Conservation (phyloP, 208 protist genomes). For the Tetramitus jugosus region DNA sequence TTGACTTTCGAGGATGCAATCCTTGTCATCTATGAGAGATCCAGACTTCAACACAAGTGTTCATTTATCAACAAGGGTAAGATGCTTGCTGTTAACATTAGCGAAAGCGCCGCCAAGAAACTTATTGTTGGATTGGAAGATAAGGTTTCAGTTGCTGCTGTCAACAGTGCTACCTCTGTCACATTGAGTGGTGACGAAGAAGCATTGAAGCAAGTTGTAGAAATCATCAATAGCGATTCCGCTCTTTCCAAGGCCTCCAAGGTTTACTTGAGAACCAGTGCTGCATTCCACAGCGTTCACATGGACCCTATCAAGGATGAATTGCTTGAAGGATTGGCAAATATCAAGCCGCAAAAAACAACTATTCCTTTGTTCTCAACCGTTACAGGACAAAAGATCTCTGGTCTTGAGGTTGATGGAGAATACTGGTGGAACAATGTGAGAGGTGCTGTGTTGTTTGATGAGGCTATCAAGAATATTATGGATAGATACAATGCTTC, state of each 20-base stretch:
- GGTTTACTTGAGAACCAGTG: not conserved
- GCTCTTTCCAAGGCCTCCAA: not conserved
- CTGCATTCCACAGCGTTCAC: not conserved
- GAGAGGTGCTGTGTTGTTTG: not conserved
- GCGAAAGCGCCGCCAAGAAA: too few species aligned
- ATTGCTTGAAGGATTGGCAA: not conserved
- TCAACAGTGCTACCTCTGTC: not conserved
- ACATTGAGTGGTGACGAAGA: not conserved
- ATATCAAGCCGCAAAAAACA: not conserved
- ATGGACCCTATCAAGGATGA: not conserved
- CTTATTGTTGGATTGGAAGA: not conserved
- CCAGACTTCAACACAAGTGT: not conserved
- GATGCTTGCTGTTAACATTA: not conserved
- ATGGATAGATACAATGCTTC: not conserved
- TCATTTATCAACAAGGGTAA: not conserved
- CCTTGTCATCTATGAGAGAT: not conserved
- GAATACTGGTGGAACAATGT: not conserved
- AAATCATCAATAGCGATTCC: not conserved
- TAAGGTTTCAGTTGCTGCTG: not conserved
- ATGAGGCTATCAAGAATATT: not conserved
- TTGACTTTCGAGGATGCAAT: not conserved
- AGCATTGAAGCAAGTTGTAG: not conserved
- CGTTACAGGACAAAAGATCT: not conserved
- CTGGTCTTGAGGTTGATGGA: not conserved
- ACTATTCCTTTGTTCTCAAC: not conserved